Conservation (phyloP, 148 eudicot genomes). For the Diospyros kaki region DNA sequence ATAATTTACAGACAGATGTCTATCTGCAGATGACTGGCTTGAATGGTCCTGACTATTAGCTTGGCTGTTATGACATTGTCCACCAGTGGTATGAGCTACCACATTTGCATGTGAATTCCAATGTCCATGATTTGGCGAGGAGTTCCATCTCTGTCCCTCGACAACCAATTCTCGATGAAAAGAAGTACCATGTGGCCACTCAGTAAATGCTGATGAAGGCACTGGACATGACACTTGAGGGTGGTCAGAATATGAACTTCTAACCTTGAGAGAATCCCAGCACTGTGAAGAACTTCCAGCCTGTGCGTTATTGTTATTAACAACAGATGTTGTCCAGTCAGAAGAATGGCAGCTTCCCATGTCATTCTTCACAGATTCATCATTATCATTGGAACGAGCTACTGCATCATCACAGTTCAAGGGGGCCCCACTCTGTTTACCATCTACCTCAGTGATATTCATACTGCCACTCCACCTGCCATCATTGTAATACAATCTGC, state of each 20-base stretch:
- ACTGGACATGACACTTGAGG: constrained; percentile 16
- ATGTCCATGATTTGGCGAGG: constrained; percentile 16
- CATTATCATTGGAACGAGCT: constrained; percentile 29
- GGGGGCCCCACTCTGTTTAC: constrained; percentile 33
- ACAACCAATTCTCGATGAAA: constrained; percentile 11
- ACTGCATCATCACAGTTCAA: constrained; percentile 18
- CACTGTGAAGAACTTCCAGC: constrained; percentile 11
- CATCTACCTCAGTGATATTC: constrained; percentile 26
- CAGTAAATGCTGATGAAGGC: constrained; percentile 17
- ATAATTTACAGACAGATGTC: constrained; percentile 27
- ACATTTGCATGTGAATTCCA: constrained; percentile 15
- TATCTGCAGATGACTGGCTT: constrained; percentile 38
- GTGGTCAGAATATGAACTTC: constrained; percentile 11
- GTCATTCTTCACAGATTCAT: constrained; percentile 13
- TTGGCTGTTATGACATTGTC: constrained; percentile 25
- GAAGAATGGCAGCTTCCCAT: constrained; percentile 17
- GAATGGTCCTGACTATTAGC: constrained; percentile 22
- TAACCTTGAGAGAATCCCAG: not conserved
- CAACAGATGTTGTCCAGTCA: constrained; percentile 6
- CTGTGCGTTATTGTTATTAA: constrained; percentile 8
- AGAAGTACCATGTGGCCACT: constrained; percentile 12
- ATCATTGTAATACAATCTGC: constrained; percentile 20
- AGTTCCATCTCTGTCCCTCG: constrained; percentile 15
- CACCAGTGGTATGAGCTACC: constrained; percentile 20
- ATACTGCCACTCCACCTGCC: constrained; percentile 25